Conservation (phyloP, 805 yeast genomes). For the Yarrowia keelungensis region DNA sequence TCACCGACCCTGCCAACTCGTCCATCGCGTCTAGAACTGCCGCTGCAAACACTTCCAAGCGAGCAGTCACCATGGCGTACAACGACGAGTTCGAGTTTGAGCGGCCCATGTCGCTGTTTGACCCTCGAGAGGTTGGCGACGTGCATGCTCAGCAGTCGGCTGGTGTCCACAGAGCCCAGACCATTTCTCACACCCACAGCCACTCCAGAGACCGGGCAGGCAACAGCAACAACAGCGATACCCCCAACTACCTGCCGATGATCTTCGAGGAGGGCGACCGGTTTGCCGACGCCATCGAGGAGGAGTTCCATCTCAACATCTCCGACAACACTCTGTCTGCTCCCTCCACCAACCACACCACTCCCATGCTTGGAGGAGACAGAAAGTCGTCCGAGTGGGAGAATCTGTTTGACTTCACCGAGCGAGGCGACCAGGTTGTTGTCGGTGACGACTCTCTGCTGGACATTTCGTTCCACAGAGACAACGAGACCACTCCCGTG, state of each 20-base stretch:
- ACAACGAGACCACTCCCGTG: slow-evolving; percentile 10
- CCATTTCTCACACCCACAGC: slow-evolving; percentile 40
- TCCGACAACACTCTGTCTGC: slow-evolving; percentile 36
- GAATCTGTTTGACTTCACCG: slow-evolving; percentile 30
- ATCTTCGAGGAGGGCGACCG: slow-evolving; percentile 52
- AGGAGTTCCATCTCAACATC: slow-evolving; percentile 48
- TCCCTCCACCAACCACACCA: slow-evolving; percentile 19
- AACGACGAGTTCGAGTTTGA: slow-evolving; percentile 19
- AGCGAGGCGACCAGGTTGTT: slow-evolving; percentile 9
- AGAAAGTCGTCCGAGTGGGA: slow-evolving; percentile 36
- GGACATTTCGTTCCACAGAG: slow-evolving; percentile 19
- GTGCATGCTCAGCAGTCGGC: slow-evolving; percentile 4
- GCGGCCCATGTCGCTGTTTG: slow-evolving; percentile 30
- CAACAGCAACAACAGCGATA: neutral
- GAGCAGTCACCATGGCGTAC: slow-evolving; percentile 25
- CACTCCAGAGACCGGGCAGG: neutral
- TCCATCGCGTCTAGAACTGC: slow-evolving; percentile 16
- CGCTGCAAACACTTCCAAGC: slow-evolving; percentile 9
- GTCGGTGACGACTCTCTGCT: slow-evolving; percentile 35
- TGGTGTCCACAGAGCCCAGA: slow-evolving; percentile 18
- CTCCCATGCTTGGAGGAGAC: slow-evolving; percentile 24
- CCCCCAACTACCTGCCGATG: slow-evolving; percentile 49
- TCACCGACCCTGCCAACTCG: slow-evolving; percentile 30
- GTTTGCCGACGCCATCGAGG: slow-evolving; percentile 52
- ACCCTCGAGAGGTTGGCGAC: slow-evolving; percentile 42